Conservation (phyloP, 352 stramenopile genomes). For the Peronospora farinosa region DNA sequence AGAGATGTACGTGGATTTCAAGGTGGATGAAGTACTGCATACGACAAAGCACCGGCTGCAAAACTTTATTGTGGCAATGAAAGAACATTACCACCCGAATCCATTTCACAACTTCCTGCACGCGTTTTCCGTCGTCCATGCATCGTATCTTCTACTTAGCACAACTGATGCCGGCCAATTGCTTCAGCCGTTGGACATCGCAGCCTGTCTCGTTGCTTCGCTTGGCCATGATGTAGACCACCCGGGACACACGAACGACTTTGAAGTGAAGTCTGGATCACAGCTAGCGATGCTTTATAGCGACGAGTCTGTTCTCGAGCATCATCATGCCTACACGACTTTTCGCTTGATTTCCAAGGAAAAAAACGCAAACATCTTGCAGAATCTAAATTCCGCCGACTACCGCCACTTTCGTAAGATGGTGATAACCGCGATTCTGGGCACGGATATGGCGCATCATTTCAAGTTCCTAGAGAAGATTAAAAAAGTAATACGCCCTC, state of each 20-base stretch:
- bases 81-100: conserved; percentile 82
- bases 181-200: conserved; percentile 80
- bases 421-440: conserved; percentile 83
- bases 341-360: conserved; percentile 82
- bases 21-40: conserved; percentile 53
- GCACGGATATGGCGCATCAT: conserved; percentile 88
- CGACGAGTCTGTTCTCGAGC: conserved; percentile 86
- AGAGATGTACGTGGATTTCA: conserved; percentile 76
- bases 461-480: conserved; percentile 80
- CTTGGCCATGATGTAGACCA: conserved; percentile 90
- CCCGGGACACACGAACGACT: conserved; percentile 85
- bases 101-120: conserved; percentile 91
- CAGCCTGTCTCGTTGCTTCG: conserved; percentile 76
- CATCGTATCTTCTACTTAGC: conserved; percentile 75
- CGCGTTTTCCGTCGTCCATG: conserved; percentile 84
- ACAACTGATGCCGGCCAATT: conserved; percentile 59
- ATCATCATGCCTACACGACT: conserved; percentile 83
- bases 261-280: conserved; percentile 75
- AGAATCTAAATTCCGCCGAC: conserved; percentile 59
- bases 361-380: conserved; percentile 82
- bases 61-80: conserved; percentile 78
- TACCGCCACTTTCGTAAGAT: conserved; percentile 83
- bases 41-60: conserved; percentile 51
- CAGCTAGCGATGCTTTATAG: conserved; percentile 83
- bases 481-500: conserved; percentile 60